A percentile compares a stretch with the other conserved stretches of the same genome.
Evolutionary conservation across 1,284 basidiomycete species (phyloP).

Genomic region (Wallemia mellicola): DNA sequence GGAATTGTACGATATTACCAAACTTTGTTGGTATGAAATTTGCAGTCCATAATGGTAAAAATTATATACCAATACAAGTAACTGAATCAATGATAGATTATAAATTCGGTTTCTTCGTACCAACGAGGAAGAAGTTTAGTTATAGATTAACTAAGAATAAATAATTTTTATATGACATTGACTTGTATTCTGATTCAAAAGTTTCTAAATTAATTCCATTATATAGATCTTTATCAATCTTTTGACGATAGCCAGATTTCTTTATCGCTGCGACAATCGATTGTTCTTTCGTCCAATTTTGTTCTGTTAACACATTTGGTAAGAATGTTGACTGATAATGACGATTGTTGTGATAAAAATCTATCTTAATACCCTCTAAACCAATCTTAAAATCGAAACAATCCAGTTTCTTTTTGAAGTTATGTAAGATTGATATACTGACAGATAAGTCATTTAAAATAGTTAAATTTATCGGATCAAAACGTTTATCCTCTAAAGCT

Average conservation of each 20-base stretch:
- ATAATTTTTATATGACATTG: neutral
- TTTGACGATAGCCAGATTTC: neutral
- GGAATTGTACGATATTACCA: neutral
- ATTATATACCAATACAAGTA: neutral
- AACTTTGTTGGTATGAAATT: neutral
- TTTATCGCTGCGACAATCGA: neutral
- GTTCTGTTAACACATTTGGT: neutral
- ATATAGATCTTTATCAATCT: neutral
- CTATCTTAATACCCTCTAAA: neutral
- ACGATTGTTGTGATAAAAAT: neutral
- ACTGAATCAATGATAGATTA: neutral
- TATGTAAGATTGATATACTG: neutral
- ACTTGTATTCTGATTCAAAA: neutral
- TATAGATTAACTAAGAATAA: neutral
- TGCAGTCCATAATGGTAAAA: neutral
- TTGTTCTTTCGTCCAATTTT: neutral
- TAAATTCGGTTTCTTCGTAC: neutral
- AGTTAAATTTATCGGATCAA: neutral
- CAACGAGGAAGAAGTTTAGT: neutral
- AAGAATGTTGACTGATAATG: neutral
- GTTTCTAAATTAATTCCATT: neutral
- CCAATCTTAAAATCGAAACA: neutral
- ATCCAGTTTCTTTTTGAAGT: neutral
- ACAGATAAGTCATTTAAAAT: neutral
- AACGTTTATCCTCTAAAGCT: neutral